Evolutionary conservation across 768 basidiomycete species (phyloP).

Genomic region (Boletus tomentosulus): DNA sequence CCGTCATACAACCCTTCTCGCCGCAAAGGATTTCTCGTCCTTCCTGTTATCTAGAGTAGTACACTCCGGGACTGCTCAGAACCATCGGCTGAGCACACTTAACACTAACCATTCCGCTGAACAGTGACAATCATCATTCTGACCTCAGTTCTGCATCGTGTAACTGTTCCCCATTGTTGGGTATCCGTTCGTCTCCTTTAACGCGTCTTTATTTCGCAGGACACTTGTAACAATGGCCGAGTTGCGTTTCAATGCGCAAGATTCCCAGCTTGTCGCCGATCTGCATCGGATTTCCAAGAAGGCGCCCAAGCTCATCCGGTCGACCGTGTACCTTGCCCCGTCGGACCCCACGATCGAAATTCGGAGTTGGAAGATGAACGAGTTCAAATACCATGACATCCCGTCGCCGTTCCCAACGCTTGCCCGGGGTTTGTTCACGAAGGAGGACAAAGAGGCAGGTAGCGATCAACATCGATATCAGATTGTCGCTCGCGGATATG

Average conservation of each 20-base stretch:
- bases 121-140: too few relatives aligned
- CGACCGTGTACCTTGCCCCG: constrained; percentile 52
- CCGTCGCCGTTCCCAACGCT: constrained; percentile 92
- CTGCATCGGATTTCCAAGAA: constrained; percentile 51
- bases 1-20: too few relatives aligned
- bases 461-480: constrained; percentile 39
- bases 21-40: too few relatives aligned
- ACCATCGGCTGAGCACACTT: too few relatives aligned
- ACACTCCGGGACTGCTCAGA: too few relatives aligned
- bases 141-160: too few relatives aligned
- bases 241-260: constrained; percentile 31
- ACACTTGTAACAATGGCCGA: constrained; percentile 16
- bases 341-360: constrained; percentile 52
- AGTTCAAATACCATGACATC: constrained; percentile 87
- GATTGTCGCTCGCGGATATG: constrained; percentile 89
- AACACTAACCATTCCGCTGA: too few relatives aligned
- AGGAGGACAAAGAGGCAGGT: constrained; percentile 35
- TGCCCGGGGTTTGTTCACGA: constrained; percentile 87
- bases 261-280: constrained; percentile 57
- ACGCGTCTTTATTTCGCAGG: constrained; percentile 2
- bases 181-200: not conserved
- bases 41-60: too few relatives aligned
- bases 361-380: constrained; percentile 96
- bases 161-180: not conserved
- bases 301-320: constrained; percentile 62